Percentiles rank a stretch among this genome's conserved stretches.
These are phyloP conservation scores for Globisporangium okanoganense DNA, from an alignment of 352 stramenopile genomes.

Conservation along the genomic window DNA sequence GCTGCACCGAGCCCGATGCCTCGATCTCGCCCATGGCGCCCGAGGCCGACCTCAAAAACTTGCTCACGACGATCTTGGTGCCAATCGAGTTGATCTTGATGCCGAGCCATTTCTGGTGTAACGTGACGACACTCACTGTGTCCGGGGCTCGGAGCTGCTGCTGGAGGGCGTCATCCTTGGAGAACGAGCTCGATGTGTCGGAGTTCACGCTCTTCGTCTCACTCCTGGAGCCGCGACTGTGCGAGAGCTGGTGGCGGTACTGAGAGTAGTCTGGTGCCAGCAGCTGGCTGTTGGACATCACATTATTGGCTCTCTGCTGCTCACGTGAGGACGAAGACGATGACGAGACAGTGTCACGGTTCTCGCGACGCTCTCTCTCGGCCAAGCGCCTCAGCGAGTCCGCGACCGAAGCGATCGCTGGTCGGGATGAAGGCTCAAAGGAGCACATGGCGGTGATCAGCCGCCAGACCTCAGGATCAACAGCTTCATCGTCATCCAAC, in stretches of 20 bases:
- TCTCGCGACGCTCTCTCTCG: constrained; percentile 33
- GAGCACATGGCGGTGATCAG: not conserved
- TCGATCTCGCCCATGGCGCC: constrained; percentile 69
- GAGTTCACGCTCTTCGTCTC: constrained; percentile 11
- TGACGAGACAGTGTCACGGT: not conserved
- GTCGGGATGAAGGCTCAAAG: constrained; percentile 19
- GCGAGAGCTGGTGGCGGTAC: constrained; percentile 19
- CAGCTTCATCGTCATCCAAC: constrained; percentile 11
- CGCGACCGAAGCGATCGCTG: constrained; percentile 43
- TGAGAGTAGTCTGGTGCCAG: constrained; percentile 6
- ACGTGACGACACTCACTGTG: constrained; percentile 32
- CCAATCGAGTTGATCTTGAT: constrained; percentile 79
- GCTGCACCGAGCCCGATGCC: constrained; percentile 45
- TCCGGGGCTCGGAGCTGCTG: constrained; percentile 8
- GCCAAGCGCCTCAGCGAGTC: constrained; percentile 38
- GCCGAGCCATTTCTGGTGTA: constrained; percentile 69
- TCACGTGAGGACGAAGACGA: not conserved
- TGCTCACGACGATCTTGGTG: constrained; percentile 66
- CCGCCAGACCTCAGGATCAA: not conserved
- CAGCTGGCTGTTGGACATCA: not conserved
- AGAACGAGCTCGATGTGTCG: not conserved
- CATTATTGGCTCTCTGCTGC: not conserved
- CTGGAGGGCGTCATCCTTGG: constrained; percentile 8
- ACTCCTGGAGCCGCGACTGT: constrained; percentile 11
- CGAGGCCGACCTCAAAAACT: constrained; percentile 54